These are phyloP conservation scores for Fusarium kyushuense DNA, from an alignment of 2,329 filamentous ascomycete species.

Conservation along the genomic window DNA sequence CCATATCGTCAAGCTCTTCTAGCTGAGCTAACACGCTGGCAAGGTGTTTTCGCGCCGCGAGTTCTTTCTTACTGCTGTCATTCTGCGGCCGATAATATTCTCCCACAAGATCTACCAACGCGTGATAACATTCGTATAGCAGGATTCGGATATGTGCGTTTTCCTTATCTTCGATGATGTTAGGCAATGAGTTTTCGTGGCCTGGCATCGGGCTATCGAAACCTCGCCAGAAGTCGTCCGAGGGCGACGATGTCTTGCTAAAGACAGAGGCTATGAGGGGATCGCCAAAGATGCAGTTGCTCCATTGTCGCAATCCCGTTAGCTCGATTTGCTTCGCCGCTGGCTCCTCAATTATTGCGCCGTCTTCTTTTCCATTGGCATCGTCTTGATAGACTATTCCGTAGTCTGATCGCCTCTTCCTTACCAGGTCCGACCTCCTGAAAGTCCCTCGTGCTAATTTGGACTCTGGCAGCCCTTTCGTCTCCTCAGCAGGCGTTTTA, in stretches of 20 bases:
- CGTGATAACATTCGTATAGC: conserved; percentile 70
- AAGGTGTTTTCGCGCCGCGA: conserved; percentile 65
- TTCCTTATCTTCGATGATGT: conserved; percentile 58
- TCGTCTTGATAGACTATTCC: conserved; percentile 15
- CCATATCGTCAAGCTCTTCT: conserved; percentile 55
- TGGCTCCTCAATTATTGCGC: conserved; percentile 1
- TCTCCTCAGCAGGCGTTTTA: background rate
- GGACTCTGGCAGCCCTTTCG: conserved; percentile 9
- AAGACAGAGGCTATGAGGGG: conserved; percentile 66
- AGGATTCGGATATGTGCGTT: conserved; percentile 62
- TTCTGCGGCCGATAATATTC: conserved; percentile 66
- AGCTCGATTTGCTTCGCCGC: conserved; percentile 51
- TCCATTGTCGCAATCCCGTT: conserved; percentile 69
- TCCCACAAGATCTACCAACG: conserved; percentile 63
- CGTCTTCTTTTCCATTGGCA: conserved; percentile 7
- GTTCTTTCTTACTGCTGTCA: conserved; percentile 63
- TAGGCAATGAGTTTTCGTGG: conserved; percentile 24
- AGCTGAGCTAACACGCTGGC: conserved; percentile 61
- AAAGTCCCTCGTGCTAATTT: conserved; percentile 3
- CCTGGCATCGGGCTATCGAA: conserved; percentile 52
- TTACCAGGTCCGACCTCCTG: background rate
- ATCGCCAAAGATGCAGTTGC: conserved; percentile 70
- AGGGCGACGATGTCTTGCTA: conserved; percentile 57
- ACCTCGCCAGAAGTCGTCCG: conserved; percentile 60
- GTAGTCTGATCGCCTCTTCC: background rate